These are phyloP conservation scores for Stagonosporopsis chrysanthemi DNA, from an alignment of 2,329 filamentous ascomycete genomes.

Conservation along the genomic window DNA sequence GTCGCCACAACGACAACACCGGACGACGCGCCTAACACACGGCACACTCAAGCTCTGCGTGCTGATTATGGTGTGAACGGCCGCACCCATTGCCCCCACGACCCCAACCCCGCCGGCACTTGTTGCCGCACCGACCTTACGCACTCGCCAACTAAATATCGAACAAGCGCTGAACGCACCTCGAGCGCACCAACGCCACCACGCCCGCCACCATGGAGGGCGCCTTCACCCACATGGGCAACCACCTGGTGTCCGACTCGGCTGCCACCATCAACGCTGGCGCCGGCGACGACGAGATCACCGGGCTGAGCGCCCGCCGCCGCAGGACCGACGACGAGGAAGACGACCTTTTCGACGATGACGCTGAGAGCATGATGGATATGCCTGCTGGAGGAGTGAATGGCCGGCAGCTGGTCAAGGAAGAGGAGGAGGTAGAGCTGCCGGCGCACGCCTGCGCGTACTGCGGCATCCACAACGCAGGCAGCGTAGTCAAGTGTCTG, in stretches of 20 bases:
- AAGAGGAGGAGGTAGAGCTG: conserved; percentile 82
- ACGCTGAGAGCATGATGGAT: conserved; percentile 76
- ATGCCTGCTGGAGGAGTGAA: conserved; percentile 79
- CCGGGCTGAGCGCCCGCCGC: conserved; percentile 72
- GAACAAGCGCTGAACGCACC: conserved; percentile 14
- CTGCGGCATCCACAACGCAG: conserved; percentile 95
- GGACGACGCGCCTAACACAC: conserved; percentile 27
- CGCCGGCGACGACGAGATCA: conserved; percentile 85
- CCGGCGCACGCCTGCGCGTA: conserved; percentile 93
- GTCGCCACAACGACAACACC: conserved; percentile 28
- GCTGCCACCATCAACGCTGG: conserved; percentile 88
- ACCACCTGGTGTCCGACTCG: conserved; percentile 84
- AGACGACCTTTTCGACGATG: conserved; percentile 81
- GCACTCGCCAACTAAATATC: conserved; percentile 18
- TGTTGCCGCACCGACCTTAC: conserved; percentile 14
- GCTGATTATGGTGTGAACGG: conserved; percentile 40
- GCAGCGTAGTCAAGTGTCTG: conserved; percentile 95
- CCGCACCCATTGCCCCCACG: conserved; percentile 8
- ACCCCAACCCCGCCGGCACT: conserved; percentile 15
- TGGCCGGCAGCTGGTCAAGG: conserved; percentile 59
- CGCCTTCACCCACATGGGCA: conserved; percentile 86
- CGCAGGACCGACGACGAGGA: conserved; percentile 88
- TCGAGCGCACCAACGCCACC: conserved; percentile 17
- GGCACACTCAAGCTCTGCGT: conserved; percentile 18
- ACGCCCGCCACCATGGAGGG: conserved; percentile 70